These are phyloP conservation scores for Pythium diclinum DNA, from an alignment of 352 stramenopile species.

Conservation along the genomic window DNA sequence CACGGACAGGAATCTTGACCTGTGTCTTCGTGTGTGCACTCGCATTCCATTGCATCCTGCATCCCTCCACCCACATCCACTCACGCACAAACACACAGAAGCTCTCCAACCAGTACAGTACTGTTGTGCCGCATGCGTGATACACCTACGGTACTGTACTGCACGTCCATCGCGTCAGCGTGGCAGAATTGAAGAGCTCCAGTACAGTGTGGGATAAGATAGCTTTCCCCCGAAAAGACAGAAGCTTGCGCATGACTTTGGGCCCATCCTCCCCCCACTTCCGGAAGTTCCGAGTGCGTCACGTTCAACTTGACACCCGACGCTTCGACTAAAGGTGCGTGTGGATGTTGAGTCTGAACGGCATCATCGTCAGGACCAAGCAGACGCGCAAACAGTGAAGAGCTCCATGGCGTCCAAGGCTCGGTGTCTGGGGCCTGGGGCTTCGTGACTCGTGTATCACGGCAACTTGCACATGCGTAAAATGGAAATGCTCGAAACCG, in stretches of 20 bases:
- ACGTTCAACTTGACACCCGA: neutral
- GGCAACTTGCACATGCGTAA: neutral
- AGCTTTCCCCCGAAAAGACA: neutral
- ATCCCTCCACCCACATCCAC: too few species aligned
- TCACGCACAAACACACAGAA: too few species aligned
- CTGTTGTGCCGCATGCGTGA: too few species aligned
- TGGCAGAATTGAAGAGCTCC: too few species aligned
- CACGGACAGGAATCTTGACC: too few species aligned
- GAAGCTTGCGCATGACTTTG: neutral
- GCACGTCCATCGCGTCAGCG: too few species aligned
- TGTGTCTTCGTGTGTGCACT: too few species aligned
- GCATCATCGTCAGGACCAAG: neutral
- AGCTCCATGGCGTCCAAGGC: neutral
- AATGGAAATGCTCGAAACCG: neutral
- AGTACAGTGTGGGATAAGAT: too few species aligned
- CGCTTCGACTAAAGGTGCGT: neutral
- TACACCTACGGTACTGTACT: too few species aligned
- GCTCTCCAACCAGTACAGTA: too few species aligned
- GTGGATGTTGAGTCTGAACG: neutral
- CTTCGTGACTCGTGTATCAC: neutral
- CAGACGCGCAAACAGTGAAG: neutral
- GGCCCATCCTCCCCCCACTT: neutral
- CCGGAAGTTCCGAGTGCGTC: neutral
- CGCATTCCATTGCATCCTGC: too few species aligned
- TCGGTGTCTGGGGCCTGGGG: neutral